A percentile compares a stretch with the other conserved stretches of the same genome.
Conservation (phyloP, 2,329 filamentous ascomycete species). For the Alternaria hordeiaustralica region DNA sequence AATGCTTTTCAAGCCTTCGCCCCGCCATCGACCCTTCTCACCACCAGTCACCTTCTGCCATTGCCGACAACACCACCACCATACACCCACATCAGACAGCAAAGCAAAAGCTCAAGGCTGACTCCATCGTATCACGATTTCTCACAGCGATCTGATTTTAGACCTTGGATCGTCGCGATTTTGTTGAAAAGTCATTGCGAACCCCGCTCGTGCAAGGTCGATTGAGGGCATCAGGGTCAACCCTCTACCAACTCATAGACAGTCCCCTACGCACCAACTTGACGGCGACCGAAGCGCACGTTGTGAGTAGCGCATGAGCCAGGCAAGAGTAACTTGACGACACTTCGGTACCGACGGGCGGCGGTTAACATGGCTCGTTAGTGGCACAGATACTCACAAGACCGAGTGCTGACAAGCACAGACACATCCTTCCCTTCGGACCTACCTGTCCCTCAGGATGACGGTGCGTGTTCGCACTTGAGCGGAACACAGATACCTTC, state of each 20-base stretch:
- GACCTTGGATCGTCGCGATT: background rate
- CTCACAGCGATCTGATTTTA: background rate
- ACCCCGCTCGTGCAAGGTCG: background rate
- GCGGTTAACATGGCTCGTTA: constrained; percentile 26
- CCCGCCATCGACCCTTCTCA: background rate
- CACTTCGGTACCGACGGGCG: background rate
- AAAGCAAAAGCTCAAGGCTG: constrained; percentile 3
- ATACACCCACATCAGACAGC: background rate
- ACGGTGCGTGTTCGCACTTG: constrained; percentile 51
- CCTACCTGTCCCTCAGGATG: constrained; percentile 49
- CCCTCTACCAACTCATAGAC: background rate
- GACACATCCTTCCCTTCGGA: constrained; percentile 41
- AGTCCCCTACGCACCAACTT: background rate
- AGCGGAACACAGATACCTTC: constrained; percentile 31
- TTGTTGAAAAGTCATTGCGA: background rate
- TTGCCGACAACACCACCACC: background rate
- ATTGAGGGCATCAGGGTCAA: background rate
- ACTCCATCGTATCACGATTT: background rate
- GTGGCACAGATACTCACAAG: constrained; percentile 10
- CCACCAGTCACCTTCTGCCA: background rate
- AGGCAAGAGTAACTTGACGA: background rate
- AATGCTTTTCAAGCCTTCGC: constrained; percentile 3
- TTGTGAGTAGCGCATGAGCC: background rate
- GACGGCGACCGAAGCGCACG: constrained; percentile 1
- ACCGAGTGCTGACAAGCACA: constrained; percentile 21